Base-by-base conservation (phyloP, 2,329 filamentous ascomycete species). In the Nectriaceae sp. region DNA sequence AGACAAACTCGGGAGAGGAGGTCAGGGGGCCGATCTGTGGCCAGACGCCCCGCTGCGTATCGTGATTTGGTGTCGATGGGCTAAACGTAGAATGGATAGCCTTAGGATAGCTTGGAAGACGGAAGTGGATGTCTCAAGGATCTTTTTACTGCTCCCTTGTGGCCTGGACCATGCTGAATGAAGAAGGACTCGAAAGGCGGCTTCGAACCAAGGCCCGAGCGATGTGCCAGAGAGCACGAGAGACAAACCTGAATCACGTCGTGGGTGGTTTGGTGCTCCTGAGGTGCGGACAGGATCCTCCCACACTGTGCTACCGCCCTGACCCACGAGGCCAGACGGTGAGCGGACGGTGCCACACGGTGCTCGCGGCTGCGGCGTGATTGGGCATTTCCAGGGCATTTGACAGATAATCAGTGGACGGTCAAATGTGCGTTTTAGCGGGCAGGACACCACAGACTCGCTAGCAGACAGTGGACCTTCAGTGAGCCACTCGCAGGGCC, bases 21-120 rank as follows among this genome's bases (percentile, higher is more conserved):
- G n/a, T n/a, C n/a, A n/a, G n/a, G n/a, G n/a, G 38, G 59, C 54
- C 56, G 58, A 62, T 62, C 60, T 60, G 52, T 62, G 52, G 52
- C 51, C 48, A 44, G 44, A 40, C 50, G 57, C 55, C 60, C 60
- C 58, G 57, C 60, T 54, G 39, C 44, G 47, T 49, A 58, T 61
- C 54, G 51, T 57, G 60, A 59, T 53, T 59, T 53, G 53, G 42
- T 37, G 42, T 44, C 22, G 46, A 43, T 21, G 37, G 16, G 6
- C 33, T 6, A 19, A 16, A 29, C 13, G 33, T 6, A 36, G 8
- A 16, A 36, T 36, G 33, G 26, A 15, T 16, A 36, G 33, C 33
- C 8, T 5, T 6, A 29, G 6, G 24, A 18, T 19, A 38, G 42
- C 26, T 44, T 44, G 36, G 44, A 42, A 44, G 41, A 47, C 26